Conservation (phyloP, 2,329 filamentous ascomycete species). For the Pseudomassariella vexata region DNA sequence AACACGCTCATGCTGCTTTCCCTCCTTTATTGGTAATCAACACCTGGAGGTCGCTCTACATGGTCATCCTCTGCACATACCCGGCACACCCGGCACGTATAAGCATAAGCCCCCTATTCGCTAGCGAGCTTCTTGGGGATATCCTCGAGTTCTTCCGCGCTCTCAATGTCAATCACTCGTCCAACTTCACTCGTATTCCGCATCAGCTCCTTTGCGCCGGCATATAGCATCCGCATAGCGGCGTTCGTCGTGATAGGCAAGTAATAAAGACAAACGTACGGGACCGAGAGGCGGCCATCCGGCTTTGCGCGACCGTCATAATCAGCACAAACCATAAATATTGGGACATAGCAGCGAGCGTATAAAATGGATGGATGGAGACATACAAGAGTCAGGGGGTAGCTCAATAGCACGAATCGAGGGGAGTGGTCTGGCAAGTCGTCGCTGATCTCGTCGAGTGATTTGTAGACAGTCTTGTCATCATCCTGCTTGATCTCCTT, state of each 20-base stretch:
- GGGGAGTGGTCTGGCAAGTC: constrained; percentile 91
- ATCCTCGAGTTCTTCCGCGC: constrained; percentile 74
- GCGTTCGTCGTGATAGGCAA: constrained; percentile 86
- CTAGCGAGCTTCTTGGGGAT: constrained; percentile 60
- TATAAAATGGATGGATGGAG: constrained; percentile 1
- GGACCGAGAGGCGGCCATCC: constrained; percentile 78
- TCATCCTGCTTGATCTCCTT: constrained; percentile 85
- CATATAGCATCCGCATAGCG: constrained; percentile 87
- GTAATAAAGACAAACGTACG: constrained; percentile 94
- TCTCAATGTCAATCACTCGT: constrained; percentile 78
- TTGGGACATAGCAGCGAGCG: background rate
- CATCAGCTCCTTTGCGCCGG: constrained; percentile 93
- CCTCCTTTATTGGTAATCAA: background rate
- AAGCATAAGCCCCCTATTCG: constrained; percentile 18
- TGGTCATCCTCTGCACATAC: too few species aligned
- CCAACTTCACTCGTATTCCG: constrained; percentile 88
- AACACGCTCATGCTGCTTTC: background rate
- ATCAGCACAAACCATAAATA: background rate
- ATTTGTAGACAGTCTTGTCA: constrained; percentile 70
- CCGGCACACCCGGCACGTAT: too few species aligned
- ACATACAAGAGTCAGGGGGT: constrained; percentile 78
- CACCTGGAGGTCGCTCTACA: too few species aligned
- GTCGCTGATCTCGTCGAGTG: constrained; percentile 74
- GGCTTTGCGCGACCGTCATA: constrained; percentile 45
- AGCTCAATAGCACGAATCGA: constrained; percentile 83